These are phyloP conservation scores for Candida albicans DNA, from an alignment of 1,139 yeast species.

Conservation along the genomic window DNA sequence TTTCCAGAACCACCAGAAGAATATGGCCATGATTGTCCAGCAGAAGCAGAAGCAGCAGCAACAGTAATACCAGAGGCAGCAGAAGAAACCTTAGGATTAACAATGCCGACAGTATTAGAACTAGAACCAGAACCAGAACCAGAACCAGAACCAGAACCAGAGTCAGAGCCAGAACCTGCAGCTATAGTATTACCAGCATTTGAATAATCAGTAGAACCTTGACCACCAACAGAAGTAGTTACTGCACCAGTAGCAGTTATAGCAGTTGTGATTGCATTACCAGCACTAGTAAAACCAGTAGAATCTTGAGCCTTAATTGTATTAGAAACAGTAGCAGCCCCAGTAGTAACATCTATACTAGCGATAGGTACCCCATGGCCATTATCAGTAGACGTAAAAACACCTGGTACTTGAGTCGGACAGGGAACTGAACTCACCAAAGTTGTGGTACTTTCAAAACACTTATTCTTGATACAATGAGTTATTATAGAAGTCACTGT, in stretches of 20 bases:
- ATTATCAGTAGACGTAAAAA: too few relatives aligned
- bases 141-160: slow-evolving; percentile 3
- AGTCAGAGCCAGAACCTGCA: background rate
- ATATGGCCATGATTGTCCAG: too few relatives aligned
- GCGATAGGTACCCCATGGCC: background rate
- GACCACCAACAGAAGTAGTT: background rate
- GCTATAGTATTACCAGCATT: background rate
- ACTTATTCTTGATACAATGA: too few relatives aligned
- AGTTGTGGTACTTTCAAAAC: too few relatives aligned
- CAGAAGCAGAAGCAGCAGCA: background rate
- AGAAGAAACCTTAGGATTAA: background rate
- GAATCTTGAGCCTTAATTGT: too few relatives aligned
- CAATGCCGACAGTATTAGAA: background rate
- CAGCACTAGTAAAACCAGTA: too few relatives aligned
- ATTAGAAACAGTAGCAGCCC: too few relatives aligned
- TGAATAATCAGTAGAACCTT: slow-evolving; percentile 1
- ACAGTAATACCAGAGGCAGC: background rate
- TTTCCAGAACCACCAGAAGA: background rate
- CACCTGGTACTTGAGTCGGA: too few relatives aligned
- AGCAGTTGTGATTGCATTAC: too few relatives aligned
- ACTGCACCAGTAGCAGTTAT: background rate
- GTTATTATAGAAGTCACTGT: too few relatives aligned
- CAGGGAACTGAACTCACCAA: too few relatives aligned
- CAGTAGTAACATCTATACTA: too few relatives aligned
- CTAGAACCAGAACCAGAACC: slow-evolving; percentile 1